Conservation (phyloP, 2,329 filamentous ascomycete species). For the Aspergillus brunneoviolaceus region DNA sequence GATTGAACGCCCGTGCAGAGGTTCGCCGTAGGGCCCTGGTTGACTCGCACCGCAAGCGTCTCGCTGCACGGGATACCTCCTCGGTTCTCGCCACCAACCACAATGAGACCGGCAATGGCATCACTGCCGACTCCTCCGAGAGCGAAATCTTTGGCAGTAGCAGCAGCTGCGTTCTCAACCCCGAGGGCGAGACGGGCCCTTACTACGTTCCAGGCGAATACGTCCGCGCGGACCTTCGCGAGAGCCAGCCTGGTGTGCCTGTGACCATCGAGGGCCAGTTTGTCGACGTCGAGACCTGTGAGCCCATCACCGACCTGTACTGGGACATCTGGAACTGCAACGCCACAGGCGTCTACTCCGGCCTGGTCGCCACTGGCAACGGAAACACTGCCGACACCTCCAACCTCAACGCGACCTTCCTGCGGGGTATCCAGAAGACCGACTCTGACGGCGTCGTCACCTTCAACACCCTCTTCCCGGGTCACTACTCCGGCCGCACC, state of each 20-base stretch:
- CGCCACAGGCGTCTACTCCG: conserved; percentile 29
- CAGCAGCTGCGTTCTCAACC: conserved; percentile 49
- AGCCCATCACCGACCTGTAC: conserved; percentile 36
- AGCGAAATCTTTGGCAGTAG: conserved; percentile 26
- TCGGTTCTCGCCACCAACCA: conserved; percentile 40
- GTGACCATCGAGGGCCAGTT: conserved; percentile 42
- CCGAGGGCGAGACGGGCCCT: conserved; percentile 49
- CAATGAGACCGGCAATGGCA: conserved; percentile 32
- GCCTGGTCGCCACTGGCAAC: conserved; percentile 25
- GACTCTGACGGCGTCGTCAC: conserved; percentile 44
- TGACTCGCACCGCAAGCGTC: conserved; percentile 20
- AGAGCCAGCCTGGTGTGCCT: conserved; percentile 36
- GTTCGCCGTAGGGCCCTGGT: not conserved
- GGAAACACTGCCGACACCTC: conserved; percentile 27
- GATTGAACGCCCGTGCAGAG: conserved; percentile 19
- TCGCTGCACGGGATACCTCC: conserved; percentile 33
- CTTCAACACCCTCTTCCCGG: conserved; percentile 46
- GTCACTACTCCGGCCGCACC: conserved; percentile 43
- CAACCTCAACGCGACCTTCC: conserved; percentile 41
- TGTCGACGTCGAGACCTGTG: conserved; percentile 41
- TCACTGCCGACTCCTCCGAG: conserved; percentile 22
- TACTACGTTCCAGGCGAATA: conserved; percentile 47
- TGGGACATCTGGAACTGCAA: conserved; percentile 41
- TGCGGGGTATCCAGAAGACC: conserved; percentile 45
- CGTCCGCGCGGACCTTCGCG: conserved; percentile 37